Evolutionary conservation across 116 monocot genomes (phyloP).

Genomic region (Papilionanthe hybrid): DNA sequence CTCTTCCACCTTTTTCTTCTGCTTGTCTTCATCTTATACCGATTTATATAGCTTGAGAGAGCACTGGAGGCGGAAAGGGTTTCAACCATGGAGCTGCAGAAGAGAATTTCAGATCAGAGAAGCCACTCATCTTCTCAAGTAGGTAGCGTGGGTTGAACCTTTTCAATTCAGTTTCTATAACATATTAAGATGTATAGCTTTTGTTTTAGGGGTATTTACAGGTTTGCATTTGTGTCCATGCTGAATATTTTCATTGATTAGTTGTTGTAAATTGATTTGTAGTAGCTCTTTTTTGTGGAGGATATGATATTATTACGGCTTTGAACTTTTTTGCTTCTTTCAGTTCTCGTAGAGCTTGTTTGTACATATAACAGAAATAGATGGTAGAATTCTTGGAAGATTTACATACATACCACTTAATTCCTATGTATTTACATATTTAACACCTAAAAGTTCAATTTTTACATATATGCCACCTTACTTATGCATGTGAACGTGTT

Average conservation of each 20-base stretch:
- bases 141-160: constrained; percentile 6
- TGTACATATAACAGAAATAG: not conserved
- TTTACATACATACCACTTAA: no score
- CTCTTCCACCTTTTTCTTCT: no score
- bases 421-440: no score
- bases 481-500: no score
- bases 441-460: no score
- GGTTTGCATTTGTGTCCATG: no score
- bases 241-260: no score
- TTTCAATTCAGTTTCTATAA: not conserved
- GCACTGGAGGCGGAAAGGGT: constrained; percentile 68
- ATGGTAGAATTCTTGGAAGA: not conserved
- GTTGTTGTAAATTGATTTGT: not conserved
- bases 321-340: not conserved
- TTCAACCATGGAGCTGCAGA: constrained; percentile 58
- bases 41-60: constrained; percentile 64
- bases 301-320: not conserved
- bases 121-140: constrained; percentile 9
- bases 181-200: not conserved
- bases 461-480: no score
- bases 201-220: no score
- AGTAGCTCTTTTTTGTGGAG: not conserved
- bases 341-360: not conserved
- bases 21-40: not conserved
- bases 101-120: constrained; percentile 35